phyloP scores from a whole-genome alignment of 305 asterid species.

The Fraxinus ornus region DNA sequence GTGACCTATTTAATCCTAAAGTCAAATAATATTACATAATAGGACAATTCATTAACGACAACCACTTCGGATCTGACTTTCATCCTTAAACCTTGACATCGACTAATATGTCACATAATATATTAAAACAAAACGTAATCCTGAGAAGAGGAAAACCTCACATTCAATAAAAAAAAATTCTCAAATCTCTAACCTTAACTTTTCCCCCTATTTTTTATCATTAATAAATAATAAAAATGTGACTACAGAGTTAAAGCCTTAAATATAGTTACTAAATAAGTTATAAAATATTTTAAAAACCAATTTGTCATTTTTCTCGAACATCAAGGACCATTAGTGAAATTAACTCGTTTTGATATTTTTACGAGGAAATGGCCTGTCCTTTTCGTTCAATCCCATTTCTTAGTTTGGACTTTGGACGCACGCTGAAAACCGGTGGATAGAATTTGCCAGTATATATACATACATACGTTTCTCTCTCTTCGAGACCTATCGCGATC shows the following conservation, averaged over 20 bases:
- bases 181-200: neutral
- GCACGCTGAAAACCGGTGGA: conserved; percentile 34
- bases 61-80: neutral
- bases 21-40: neutral
- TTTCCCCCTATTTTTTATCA: neutral
- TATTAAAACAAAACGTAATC: neutral
- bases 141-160: neutral
- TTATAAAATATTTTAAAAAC: neutral
- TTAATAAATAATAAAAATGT: too few relatives aligned
- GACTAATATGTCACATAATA: neutral
- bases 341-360: too few relatives aligned
- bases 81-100: neutral
- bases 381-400: conserved; percentile 24
- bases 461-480: neutral
- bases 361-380: neutral
- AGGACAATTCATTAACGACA: neutral
- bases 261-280: neutral
- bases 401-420: conserved; percentile 18
- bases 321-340: neutral
- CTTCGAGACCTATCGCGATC: conserved; percentile 27
- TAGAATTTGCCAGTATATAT: conserved; percentile 32
- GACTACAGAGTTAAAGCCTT: neutral
- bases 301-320: too few relatives aligned
- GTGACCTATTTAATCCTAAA: neutral
- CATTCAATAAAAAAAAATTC: too few relatives aligned